Base-by-base conservation (phyloP, 2,329 filamentous ascomycete genomes). In the Blumeriella jaapii region DNA sequence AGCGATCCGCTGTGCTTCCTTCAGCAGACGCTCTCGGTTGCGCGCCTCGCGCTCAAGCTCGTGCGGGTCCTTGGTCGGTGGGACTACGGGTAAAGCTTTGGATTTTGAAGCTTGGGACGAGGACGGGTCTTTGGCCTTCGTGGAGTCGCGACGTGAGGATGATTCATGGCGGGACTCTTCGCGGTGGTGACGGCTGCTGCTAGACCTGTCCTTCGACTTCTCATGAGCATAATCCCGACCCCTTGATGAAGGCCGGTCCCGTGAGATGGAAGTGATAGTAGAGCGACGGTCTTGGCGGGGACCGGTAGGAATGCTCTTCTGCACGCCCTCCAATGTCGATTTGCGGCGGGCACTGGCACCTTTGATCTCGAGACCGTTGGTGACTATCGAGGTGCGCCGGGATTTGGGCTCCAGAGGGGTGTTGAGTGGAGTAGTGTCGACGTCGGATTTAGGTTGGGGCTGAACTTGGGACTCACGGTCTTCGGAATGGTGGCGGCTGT, bases 21-120 rank as follows among this genome's bases (percentile, higher is more conserved):
- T 78, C 9, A 78, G 62, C 33, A 82, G 61, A 16, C 79, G 65
- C 55, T 81, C 76, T 29, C 76, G 66, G 50, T 79, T 69, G 11
- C 75, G 63, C 9, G 71, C 71, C 52, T 82, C 78, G 14, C 79
- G 72, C 56, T 84, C 79, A 0, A 77, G 62, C 1, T 78, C 78
- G 55, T 82, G 78, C 5, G 52, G 52, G 28, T 56, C 49, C 17
- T 49, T 44, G 17, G 25, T 34, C 25, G 41, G 11, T 12, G 40
- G 27, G 12, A 44, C 34, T 7, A 44, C 12, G 9, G 40, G 38
- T 4, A 36, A 11, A 12, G 32, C 36, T 7, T 34, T 40, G 25
- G 33, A 7, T 29, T 35, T 35, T 8, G 33, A 29, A 13, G 16
- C n/a, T 10, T 27, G 27, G 25, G 33, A 29, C 9, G 33, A 29